Evolutionary conservation across 2,329 filamentous ascomycete genomes (phyloP), one percentile per base, ranked within the genome.

Genomic region (Dactylonectria estremocensis): DNA sequence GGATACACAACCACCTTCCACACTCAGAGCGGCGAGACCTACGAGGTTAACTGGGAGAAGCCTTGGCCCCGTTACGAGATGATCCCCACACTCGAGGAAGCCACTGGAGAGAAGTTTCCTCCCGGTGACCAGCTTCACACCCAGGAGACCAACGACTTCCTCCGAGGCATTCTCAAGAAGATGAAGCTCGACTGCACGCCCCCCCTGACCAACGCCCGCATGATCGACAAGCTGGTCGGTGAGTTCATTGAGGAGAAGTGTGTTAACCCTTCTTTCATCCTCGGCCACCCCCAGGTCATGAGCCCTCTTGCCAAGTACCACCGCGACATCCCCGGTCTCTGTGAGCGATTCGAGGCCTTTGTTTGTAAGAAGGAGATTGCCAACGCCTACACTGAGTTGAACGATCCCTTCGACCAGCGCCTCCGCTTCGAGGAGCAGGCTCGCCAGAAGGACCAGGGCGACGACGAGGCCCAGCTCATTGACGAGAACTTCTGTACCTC

Each of bases 281-380:
- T 78, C 67, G 93, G 92, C n/a, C 94, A 97, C 82, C 91, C 84
- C 65, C 83, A 83, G 79, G 84, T 85, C 81, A 84, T 98, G 95
- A 96, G 93, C 16, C 96, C 96, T 9, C 88, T 99, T 18, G 96
- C 96, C 86, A 99, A 99, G 88, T 95, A 95, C 82, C 94, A 98
- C 83, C 93, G 96, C 72, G 84, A 87, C 53, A 89, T 90, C 70
- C 88, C 92, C 60, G 96, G 95, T 77, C 89, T 99, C 37, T 98
- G 95, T 81, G 96, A 99, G 86, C 93, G 96, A 62, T 98, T 98
- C 82, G 96, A 99, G 84, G 95, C 94, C 11, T 99, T 99, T 74
- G 96, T 98, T 18, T 81, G 78, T 75, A 83, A 80, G 77, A 84
- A 84, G 89, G 95, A 98, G 81, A 98, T 98, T 74, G 92, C 92